A percentile compares a stretch with the other conserved stretches of the same genome.
Evolutionary conservation across 2,329 filamentous ascomycete species (phyloP).

Genomic region (Epicoccum nigrum): DNA sequence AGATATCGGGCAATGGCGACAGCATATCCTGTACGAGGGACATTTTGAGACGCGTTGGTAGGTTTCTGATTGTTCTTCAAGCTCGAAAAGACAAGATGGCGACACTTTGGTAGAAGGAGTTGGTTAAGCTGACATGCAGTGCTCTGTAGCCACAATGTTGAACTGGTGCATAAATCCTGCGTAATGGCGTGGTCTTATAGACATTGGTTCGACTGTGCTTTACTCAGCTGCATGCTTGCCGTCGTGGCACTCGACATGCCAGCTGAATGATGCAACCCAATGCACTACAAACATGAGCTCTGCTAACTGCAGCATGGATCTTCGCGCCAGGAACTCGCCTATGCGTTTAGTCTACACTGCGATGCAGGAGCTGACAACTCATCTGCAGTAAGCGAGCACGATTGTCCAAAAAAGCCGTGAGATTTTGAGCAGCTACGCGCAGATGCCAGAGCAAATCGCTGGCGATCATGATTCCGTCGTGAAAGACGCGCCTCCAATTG

Average conservation of each 20-base stretch:
- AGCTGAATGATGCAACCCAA: slow-evolving; percentile 6
- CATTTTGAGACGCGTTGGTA: background rate
- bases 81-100: background rate
- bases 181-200: slow-evolving; percentile 3
- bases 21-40: slow-evolving; percentile 7
- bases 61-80: background rate
- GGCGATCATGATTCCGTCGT: background rate
- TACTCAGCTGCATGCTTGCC: background rate
- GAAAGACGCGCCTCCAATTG: slow-evolving; percentile 1
- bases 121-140: background rate
- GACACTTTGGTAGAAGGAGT: background rate
- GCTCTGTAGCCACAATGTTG: background rate
- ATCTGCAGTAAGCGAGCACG: background rate
- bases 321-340: background rate
- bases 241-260: background rate
- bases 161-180: background rate
- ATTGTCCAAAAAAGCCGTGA: background rate
- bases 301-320: slow-evolving; percentile 3
- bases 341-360: background rate
- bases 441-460: background rate
- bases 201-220: background rate
- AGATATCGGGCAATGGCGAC: slow-evolving; percentile 19
- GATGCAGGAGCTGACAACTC: slow-evolving; percentile 4
- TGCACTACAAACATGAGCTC: background rate
- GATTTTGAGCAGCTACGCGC: background rate